Percentiles rank a stretch among this genome's conserved stretches.
phyloP scores from a whole-genome alignment of 495 filamentous ascomycete genomes.

The Tuber borchii region DNA sequence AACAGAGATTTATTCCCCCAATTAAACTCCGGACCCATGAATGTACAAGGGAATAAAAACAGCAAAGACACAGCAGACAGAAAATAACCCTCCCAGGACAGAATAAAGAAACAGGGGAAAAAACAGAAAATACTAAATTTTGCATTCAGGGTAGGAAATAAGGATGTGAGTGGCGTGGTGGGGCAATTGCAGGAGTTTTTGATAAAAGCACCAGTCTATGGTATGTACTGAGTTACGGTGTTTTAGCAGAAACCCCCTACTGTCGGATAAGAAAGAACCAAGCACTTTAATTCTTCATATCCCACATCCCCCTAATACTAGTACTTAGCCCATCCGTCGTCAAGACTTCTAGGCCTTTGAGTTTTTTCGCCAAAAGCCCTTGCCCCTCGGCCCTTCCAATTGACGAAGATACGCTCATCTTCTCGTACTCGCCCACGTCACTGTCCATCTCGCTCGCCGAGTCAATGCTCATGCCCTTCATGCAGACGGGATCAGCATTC shows the following conservation, averaged over 20 bases:
- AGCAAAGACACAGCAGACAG: not conserved
- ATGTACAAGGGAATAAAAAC: not conserved
- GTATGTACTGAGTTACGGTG: not conserved
- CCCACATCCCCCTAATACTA: slow-evolving; percentile 10
- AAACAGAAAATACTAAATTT: not conserved
- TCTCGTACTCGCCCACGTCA: slow-evolving; percentile 36
- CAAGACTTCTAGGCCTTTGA: slow-evolving; percentile 36
- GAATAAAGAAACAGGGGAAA: not conserved
- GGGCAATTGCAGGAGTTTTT: not conserved
- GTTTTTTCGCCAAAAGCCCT: slow-evolving; percentile 34
- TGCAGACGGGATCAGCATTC: slow-evolving; percentile 6
- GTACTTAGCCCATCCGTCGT: slow-evolving; percentile 11
- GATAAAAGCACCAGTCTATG: not conserved
- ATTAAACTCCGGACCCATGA: slow-evolving; percentile 1
- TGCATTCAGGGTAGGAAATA: not conserved
- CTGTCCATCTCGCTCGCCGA: slow-evolving; percentile 13
- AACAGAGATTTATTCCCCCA: not conserved
- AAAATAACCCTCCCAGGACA: not conserved
- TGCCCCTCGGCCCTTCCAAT: slow-evolving; percentile 26
- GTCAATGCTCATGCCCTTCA: slow-evolving; percentile 13
- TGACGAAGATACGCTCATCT: slow-evolving; percentile 33
- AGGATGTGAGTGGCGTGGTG: not conserved
- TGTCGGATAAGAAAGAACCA: not conserved
- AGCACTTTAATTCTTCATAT: slow-evolving; percentile 16
- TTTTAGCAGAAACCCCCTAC: not conserved